Evolutionary conservation across 2,329 filamentous ascomycete genomes (phyloP), one percentile per base, ranked within the genome.

Genomic region (Penicillium sp.): DNA sequence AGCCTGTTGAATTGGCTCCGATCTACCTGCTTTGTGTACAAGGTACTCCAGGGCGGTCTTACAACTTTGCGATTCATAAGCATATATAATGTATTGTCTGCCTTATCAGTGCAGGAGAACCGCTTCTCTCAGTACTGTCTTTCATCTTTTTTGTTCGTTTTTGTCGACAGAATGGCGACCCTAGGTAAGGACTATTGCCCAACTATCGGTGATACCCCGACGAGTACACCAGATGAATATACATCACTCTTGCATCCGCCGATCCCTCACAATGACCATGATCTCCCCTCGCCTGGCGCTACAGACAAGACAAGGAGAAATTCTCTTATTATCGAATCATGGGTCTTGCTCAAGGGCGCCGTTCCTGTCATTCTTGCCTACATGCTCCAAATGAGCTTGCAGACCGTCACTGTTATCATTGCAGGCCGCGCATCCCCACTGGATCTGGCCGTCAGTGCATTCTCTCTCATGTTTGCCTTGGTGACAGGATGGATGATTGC

Each of bases 381-480:
- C 73, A 88, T 88, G 9, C 80, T 96, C 5, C 91, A 96, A 54
- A 96, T 93, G 72, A 92, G 89, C 5, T 78, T 96, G 0, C 91
- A 96, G 70, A 96, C 91, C 0, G 71, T 90, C 1, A 95, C 90
- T 0, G 90, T 96, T 4, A 78, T 96, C 46, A 87, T 96, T 37
- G 90, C 91, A 3, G 91, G 91, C 10, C 86, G 90, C 3, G 78
- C 91, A 0, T 93, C 89, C 0, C 88, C 91, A 1, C 89, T 95
- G 72, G 87, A 91, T 1, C 78, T 96, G 7, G 90, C 91, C 0
- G 90, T 89, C 0, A 88, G 90, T 1, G 91, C 91, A 0, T 96
- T 96, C 68, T 90, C 89, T 2, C 93, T 95, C 78, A 96, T 96
- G 91, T 96, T 96, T 65, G 91, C 91, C 54, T 92, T 93, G 89